Percentiles rank a stretch among this genome's conserved stretches.
Evolutionary conservation across 1,284 basidiomycete genomes (phyloP).

Genomic region (Salmacisia buchloeana): DNA sequence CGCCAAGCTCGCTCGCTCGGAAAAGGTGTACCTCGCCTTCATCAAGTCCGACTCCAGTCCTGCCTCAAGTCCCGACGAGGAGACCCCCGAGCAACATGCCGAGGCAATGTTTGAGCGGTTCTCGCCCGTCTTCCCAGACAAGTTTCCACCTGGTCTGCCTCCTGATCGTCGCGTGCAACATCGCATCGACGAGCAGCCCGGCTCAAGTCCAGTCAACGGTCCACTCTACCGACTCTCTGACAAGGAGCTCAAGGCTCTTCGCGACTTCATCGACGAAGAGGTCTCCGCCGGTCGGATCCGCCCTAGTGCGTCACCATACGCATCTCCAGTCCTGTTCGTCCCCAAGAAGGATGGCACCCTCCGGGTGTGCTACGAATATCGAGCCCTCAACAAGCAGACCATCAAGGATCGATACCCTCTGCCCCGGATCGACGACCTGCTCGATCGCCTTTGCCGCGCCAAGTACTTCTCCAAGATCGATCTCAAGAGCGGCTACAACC

Average conservation of each 20-base stretch:
- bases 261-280: no score
- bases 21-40: background rate
- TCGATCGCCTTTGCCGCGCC: slow-evolving; percentile 46
- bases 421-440: slow-evolving; percentile 51
- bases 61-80: background rate
- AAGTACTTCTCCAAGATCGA: slow-evolving; percentile 51
- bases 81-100: no score
- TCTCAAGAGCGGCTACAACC: slow-evolving; percentile 48
- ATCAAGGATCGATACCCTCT: slow-evolving; percentile 52
- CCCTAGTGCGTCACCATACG: no score
- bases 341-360: no score
- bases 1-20: background rate
- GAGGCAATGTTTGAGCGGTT: background rate
- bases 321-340: no score
- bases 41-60: no score
- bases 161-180: no score
- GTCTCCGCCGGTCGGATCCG: no score
- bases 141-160: no score
- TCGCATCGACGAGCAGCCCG: background rate
- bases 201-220: background rate
- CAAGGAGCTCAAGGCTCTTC: background rate
- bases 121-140: background rate
- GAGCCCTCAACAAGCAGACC: slow-evolving; percentile 54
- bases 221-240: background rate
- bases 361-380: no score